Evolutionary conservation across 176 grass and related monocot genomes (phyloP).

Genomic region (Bonia amplexicaulis): DNA sequence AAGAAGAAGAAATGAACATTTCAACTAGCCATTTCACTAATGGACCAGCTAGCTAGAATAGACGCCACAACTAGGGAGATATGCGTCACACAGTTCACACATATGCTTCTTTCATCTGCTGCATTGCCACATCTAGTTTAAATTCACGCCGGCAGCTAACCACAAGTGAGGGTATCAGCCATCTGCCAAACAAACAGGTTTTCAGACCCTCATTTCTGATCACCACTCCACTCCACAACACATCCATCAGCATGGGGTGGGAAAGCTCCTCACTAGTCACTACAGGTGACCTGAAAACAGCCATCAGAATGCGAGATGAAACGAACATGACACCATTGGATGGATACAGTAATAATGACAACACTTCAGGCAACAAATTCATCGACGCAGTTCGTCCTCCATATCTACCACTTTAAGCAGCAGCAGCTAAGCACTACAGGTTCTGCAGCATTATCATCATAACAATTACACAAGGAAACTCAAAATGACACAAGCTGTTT

Average conservation of each 20-base stretch:
- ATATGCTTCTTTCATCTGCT: background rate
- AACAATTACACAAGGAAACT: background rate
- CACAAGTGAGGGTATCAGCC: too few relatives aligned
- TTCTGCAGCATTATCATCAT: background rate
- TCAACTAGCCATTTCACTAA: too few relatives aligned
- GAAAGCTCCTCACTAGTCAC: background rate
- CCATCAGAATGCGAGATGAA: background rate
- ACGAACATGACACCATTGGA: background rate
- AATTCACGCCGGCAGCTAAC: too few relatives aligned
- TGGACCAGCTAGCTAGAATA: too few relatives aligned
- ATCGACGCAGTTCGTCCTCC: background rate
- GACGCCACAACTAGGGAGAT: too few relatives aligned
- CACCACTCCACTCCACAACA: background rate
- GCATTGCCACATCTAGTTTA: background rate
- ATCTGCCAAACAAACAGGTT: background rate
- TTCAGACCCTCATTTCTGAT: background rate
- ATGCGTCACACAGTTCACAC: too few relatives aligned
- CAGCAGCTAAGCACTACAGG: background rate
- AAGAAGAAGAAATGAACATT: too few relatives aligned
- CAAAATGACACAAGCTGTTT: background rate
- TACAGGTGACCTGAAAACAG: background rate
- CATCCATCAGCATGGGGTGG: background rate
- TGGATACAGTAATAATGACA: background rate
- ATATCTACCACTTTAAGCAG: background rate
- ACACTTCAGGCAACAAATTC: slow-evolving; percentile 1